A percentile compares a stretch with the other conserved stretches of the same genome.
phyloP scores from a whole-genome alignment of 23 red algal species.

The Gracilaria gracilis region DNA sequence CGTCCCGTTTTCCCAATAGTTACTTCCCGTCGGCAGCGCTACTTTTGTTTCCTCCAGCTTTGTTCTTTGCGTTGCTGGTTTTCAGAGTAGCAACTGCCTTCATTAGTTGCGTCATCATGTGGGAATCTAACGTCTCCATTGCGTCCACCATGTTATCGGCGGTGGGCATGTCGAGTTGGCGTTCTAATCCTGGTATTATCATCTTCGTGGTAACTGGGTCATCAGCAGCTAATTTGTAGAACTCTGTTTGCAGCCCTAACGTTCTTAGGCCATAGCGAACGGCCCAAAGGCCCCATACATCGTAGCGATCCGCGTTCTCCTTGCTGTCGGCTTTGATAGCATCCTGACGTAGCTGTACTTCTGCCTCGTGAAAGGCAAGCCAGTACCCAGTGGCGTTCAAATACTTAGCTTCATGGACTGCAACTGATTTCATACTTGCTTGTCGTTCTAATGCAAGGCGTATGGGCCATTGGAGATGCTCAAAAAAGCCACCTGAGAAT shows the following conservation, averaged over 20 bases:
- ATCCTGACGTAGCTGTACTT: background rate
- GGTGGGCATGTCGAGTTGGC: background rate
- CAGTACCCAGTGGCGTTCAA: too few relatives aligned
- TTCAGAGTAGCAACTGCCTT: constrained; percentile 5
- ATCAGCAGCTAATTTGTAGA: constrained; percentile 12
- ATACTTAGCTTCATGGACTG: background rate
- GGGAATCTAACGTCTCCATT: constrained; percentile 31
- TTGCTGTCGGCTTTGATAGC: background rate
- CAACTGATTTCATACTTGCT: constrained; percentile 2
- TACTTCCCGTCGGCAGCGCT: background rate
- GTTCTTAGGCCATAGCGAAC: constrained; percentile 29
- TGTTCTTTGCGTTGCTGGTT: background rate
- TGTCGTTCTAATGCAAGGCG: constrained; percentile 17
- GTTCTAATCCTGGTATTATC: constrained; percentile 1
- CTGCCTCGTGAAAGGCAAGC: background rate
- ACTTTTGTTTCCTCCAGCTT: background rate
- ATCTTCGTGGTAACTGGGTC: constrained; percentile 2
- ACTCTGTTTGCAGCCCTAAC: constrained; percentile 9
- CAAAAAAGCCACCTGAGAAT: constrained; percentile 27
- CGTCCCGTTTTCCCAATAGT: background rate
- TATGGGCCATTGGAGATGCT: background rate
- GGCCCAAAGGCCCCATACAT: constrained; percentile 5
- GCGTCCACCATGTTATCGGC: constrained; percentile 6
- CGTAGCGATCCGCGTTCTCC: background rate
- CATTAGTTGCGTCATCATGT: constrained; percentile 26